phyloP scores from a whole-genome alignment of 2,329 filamentous ascomycete genomes.

The Xylariaceae sp. region DNA sequence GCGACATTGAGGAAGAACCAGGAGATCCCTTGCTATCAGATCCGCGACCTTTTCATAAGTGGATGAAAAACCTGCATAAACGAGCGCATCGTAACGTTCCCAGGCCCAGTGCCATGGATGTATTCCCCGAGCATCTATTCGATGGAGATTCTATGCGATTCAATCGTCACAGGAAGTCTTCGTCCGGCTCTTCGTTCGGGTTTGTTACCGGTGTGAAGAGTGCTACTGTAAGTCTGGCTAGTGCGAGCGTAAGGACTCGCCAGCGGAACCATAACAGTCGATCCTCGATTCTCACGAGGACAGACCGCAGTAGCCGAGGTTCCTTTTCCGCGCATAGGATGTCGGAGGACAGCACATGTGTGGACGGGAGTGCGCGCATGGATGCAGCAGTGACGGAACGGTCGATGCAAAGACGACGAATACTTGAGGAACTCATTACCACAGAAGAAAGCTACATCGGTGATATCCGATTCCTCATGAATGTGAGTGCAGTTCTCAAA shows the following conservation, averaged over 20 bases:
- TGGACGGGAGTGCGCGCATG: slow-evolving; percentile 47
- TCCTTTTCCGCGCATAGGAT: slow-evolving; percentile 55
- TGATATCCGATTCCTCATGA: slow-evolving; percentile 79
- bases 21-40: slow-evolving; percentile 14
- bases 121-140: slow-evolving; percentile 34
- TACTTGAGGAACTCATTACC: slow-evolving; percentile 77
- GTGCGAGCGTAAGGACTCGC: slow-evolving; percentile 61
- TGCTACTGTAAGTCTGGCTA: slow-evolving; percentile 70
- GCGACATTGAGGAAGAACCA: slow-evolving; percentile 12
- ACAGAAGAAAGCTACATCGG: slow-evolving; percentile 87
- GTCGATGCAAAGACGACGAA: slow-evolving; percentile 67
- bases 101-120: slow-evolving; percentile 22
- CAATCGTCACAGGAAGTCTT: slow-evolving; percentile 51
- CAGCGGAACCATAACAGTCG: slow-evolving; percentile 49
- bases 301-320: slow-evolving; percentile 57
- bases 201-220: slow-evolving; percentile 79
- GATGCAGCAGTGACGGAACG: slow-evolving; percentile 69
- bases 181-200: slow-evolving; percentile 69
- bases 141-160: slow-evolving; percentile 24
- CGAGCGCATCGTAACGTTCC: slow-evolving; percentile 43
- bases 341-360: slow-evolving; percentile 60
- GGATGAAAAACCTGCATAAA: slow-evolving; percentile 65
- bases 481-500: slow-evolving; percentile 50
- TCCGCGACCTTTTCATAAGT: slow-evolving; percentile 58
- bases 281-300: slow-evolving; percentile 51